Base-by-base conservation (phyloP, 306 rosid genomes). In the Castanea sativa region DNA sequence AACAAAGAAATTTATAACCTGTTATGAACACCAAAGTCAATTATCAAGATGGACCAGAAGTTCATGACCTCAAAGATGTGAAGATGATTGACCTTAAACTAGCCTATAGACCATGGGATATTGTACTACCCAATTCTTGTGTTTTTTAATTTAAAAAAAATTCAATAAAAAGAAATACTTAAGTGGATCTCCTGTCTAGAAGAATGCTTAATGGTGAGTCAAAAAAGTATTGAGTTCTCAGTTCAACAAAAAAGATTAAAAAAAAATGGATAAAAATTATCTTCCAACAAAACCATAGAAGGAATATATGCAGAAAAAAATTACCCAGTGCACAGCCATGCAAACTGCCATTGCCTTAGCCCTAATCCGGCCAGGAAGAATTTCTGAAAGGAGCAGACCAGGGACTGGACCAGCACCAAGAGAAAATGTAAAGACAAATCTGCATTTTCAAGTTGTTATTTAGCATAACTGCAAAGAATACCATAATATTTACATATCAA, bases 381-480 rank as follows among this genome's bases (percentile, higher is more conserved):
- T 87, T 83, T 93, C 97, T 61, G 96, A 91, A 73, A 93, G 88
- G 78, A 93, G 89, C 52, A 93, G 96, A 85, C 94, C 63, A 56
- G 97, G 97, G 75, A 91, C 94, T 19, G 96, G 96, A 81, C 97
- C 94, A 57, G 96, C 97, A 32, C 97, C 97, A 0, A 91, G 77
- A 74, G 94, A 58, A 83, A 92, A 91, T 56, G 87, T 75, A 11
- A 89, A 67, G 70, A 92, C 97, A 81, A 82, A 91, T 87, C 97
- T 92, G 88, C 87, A 86, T 61, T 74, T 56, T 71, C 49, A 73
- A 73, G 8, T 70, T 69, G 20, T 52, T 19, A 71, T 78, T 84
- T 78, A 83, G 78, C 65, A 79, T 71, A 53, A 56, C 10, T 19
- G 23, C 25, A 32, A 19, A 19, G 52, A 32, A 70, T 15, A 71